Evolutionary conservation across 208 protist species (phyloP).

Genomic region (Acanthamoeba lenticulata): DNA sequence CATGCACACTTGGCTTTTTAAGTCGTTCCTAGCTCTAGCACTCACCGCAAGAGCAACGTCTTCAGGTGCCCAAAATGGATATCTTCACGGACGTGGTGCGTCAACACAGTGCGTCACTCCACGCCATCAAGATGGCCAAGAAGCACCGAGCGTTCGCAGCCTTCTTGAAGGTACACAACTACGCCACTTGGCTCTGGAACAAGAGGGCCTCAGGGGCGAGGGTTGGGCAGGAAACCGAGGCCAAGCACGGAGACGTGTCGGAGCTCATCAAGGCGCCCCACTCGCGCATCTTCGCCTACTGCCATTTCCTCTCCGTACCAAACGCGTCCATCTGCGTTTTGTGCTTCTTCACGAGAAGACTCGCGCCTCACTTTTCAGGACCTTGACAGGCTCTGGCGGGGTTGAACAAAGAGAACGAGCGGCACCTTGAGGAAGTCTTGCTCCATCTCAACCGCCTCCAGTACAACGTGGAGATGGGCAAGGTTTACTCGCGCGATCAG

Average conservation of each 20-base stretch:
- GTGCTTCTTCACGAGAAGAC: background rate
- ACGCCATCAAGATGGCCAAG: background rate
- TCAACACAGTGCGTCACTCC: background rate
- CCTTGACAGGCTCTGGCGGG: background rate
- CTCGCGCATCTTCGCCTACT: background rate
- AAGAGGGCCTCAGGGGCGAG: background rate
- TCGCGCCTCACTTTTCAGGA: background rate
- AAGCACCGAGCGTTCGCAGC: background rate
- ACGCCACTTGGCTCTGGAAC: background rate
- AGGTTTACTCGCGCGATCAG: background rate
- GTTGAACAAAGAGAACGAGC: background rate
- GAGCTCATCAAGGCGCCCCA: background rate
- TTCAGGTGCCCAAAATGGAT: background rate
- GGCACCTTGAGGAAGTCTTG: background rate
- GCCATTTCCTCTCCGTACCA: background rate
- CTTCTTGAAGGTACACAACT: background rate
- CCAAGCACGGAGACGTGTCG: background rate
- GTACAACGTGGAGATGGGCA: background rate
- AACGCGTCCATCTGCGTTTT: too few relatives aligned
- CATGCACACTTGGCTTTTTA: background rate
- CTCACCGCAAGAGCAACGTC: too few relatives aligned
- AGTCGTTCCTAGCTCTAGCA: too few relatives aligned
- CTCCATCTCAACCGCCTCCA: slow-evolving; percentile 2
- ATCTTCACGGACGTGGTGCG: background rate
- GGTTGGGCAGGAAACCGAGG: background rate